These are phyloP conservation scores for Aristolochia contorta DNA, from an alignment of 164 flowering plant genomes.

Conservation along the genomic window DNA sequence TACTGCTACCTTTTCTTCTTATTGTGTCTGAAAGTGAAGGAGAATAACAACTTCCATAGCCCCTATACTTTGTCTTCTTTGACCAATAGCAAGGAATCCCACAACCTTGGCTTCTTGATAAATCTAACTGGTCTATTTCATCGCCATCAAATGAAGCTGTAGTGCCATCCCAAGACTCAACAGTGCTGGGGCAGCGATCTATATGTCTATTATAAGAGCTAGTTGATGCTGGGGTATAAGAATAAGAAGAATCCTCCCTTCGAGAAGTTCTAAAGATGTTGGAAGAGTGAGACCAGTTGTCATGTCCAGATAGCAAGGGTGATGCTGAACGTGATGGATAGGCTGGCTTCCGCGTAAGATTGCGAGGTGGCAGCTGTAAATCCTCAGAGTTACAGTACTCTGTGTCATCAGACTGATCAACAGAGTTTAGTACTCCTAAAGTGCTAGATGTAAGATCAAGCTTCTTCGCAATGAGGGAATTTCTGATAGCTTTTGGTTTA, in stretches of 20 bases:
- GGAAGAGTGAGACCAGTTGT: conserved; percentile 36
- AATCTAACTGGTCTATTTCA: conserved; percentile 63
- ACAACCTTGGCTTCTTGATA: conserved; percentile 70
- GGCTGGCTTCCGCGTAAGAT: conserved; percentile 7
- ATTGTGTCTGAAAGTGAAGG: conserved; percentile 88
- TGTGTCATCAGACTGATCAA: conserved; percentile 70
- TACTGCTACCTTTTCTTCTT: conserved; percentile 71
- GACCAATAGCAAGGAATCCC: conserved; percentile 96
- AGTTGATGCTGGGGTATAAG: conserved; percentile 78
- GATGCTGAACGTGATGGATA: conserved; percentile 26
- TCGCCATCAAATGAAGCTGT: conserved; percentile 61
- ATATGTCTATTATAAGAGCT: conserved; percentile 50
- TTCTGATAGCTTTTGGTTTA: conserved; percentile 18
- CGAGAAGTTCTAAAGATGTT: conserved; percentile 33
- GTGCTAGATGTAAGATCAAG: conserved; percentile 24
- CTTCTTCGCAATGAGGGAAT: conserved; percentile 11
- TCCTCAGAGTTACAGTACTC: conserved; percentile 67
- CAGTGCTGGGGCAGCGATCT: conserved; percentile 47
- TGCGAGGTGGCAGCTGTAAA: conserved; percentile 13
- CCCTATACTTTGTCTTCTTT: conserved; percentile 52
- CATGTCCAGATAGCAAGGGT: conserved; percentile 43
- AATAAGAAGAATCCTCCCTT: conserved; percentile 52
- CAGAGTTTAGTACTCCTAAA: conserved; percentile 20
- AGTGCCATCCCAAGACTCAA: conserved; percentile 75
- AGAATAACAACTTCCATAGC: conserved; percentile 60